Conservation (phyloP, 2,329 filamentous ascomycete genomes). For the Pseudocercospora cruenta region DNA sequence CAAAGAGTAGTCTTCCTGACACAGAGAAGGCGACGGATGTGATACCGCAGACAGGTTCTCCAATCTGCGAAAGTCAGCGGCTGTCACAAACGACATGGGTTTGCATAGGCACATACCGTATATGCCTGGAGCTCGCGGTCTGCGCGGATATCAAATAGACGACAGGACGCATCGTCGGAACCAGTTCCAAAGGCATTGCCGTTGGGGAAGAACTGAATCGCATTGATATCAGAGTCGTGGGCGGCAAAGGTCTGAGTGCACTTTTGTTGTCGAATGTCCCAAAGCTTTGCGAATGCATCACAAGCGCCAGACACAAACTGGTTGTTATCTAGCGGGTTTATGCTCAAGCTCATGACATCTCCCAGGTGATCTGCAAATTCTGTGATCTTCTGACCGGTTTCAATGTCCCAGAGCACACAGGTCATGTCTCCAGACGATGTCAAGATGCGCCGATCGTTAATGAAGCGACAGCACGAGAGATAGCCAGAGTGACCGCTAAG, state of each 20-base stretch:
- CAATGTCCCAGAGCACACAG: constrained; percentile 99
- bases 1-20: constrained; percentile 90
- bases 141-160: constrained; percentile 95
- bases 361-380: constrained; percentile 98
- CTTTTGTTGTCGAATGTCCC: constrained; percentile 98
- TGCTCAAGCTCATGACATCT: constrained; percentile 99
- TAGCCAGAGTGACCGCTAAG: constrained; percentile 97
- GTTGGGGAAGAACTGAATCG: constrained; percentile 99
- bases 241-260: constrained; percentile 98
- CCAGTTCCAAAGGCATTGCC: constrained; percentile 98
- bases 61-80: constrained; percentile 65
- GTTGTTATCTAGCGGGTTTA: constrained; percentile 98
- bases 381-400: constrained; percentile 94
- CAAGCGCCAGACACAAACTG: constrained; percentile 99
- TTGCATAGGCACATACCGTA: constrained; percentile 54
- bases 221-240: constrained; percentile 98
- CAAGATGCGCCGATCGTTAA: constrained; percentile 96
- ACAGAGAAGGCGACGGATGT: constrained; percentile 98
- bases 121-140: constrained; percentile 77
- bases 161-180: constrained; percentile 95
- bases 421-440: constrained; percentile 99
- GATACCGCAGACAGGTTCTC: constrained; percentile 95
- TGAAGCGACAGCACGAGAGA: constrained; percentile 96
- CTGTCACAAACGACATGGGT: not conserved
- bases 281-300: constrained; percentile 96